These are phyloP conservation scores for Rubia balearica DNA, from an alignment of 305 asterid species.

Conservation along the genomic window DNA sequence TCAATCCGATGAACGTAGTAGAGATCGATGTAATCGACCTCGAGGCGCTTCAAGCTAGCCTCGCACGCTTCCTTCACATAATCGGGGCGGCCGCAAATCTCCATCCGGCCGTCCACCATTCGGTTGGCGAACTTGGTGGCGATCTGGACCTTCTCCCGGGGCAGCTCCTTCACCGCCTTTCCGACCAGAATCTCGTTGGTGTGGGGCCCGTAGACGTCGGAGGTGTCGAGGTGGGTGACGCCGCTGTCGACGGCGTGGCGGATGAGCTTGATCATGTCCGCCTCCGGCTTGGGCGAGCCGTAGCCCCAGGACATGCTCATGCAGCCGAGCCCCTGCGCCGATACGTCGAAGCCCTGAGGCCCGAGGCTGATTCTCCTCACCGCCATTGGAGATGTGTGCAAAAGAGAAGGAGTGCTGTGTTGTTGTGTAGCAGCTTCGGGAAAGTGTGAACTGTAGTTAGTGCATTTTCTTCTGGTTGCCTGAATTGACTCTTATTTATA, in stretches of 20 bases:
- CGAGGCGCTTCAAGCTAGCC: neutral
- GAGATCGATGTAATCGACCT: neutral
- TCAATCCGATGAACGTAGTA: constrained; percentile 1
- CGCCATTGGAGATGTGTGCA: neutral
- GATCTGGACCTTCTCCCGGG: neutral
- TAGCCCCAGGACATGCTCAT: neutral
- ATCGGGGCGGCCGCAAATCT: neutral
- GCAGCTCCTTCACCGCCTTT: neutral
- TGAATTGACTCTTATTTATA: no score
- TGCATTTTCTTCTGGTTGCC: no score
- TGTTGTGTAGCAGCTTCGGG: neutral
- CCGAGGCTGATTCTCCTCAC: neutral
- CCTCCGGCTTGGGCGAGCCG: constrained; percentile 2
- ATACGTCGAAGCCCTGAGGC: neutral
- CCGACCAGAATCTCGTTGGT: neutral
- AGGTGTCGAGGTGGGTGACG: constrained; percentile 1
- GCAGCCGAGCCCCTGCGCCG: constrained; percentile 1
- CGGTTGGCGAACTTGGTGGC: neutral
- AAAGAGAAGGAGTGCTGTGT: neutral
- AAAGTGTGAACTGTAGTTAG: no score
- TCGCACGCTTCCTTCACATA: neutral
- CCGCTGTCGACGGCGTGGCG: constrained; percentile 1
- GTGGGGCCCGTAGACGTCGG: constrained; percentile 2
- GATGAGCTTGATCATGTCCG: neutral
- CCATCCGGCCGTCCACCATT: neutral